A percentile compares a stretch with the other conserved stretches of the same genome.
These are phyloP conservation scores for Ophiocordyceps camponoti-leonardi DNA, from an alignment of 2,329 filamentous ascomycete genomes.

Conservation along the genomic window DNA sequence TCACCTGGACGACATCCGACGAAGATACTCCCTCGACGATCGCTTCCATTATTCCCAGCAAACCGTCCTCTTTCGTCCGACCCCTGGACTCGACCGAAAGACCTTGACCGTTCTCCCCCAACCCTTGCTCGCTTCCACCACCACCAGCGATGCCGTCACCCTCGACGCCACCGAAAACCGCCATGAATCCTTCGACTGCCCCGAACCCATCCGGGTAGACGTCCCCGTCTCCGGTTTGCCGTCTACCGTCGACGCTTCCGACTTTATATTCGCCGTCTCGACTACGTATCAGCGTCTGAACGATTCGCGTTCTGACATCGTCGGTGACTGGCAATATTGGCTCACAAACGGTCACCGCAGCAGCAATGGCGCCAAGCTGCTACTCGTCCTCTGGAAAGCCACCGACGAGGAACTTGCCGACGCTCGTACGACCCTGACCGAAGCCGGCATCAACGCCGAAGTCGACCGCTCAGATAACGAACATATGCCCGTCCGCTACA, in stretches of 20 bases:
- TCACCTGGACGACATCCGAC: background rate
- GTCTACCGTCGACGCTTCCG: slow-evolving; percentile 31
- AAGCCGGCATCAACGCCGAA: slow-evolving; percentile 36
- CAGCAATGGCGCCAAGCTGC: slow-evolving; percentile 38
- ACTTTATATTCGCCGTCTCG: slow-evolving; percentile 42
- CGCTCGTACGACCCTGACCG: slow-evolving; percentile 25
- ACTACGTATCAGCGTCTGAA: slow-evolving; percentile 38
- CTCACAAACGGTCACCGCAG: slow-evolving; percentile 36
- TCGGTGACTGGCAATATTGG: slow-evolving; percentile 43
- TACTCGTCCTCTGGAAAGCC: slow-evolving; percentile 35
- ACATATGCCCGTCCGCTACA: slow-evolving; percentile 41
- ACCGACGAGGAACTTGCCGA: slow-evolving; percentile 31
- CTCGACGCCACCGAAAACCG: background rate
- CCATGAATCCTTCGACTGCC: slow-evolving; percentile 21
- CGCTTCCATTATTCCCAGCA: background rate
- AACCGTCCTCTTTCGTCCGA: background rate
- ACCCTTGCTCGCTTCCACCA: background rate
- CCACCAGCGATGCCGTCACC: too few relatives aligned
- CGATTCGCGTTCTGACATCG: slow-evolving; percentile 30
- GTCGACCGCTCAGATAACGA: slow-evolving; percentile 36
- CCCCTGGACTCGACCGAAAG: background rate
- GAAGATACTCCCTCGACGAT: background rate
- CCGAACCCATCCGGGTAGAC: slow-evolving; percentile 30
- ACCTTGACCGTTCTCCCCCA: background rate
- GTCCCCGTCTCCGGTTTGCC: slow-evolving; percentile 34